phyloP scores from a whole-genome alignment of 2,329 filamentous ascomycete genomes.

The Ceratocystis smalleyi region DNA sequence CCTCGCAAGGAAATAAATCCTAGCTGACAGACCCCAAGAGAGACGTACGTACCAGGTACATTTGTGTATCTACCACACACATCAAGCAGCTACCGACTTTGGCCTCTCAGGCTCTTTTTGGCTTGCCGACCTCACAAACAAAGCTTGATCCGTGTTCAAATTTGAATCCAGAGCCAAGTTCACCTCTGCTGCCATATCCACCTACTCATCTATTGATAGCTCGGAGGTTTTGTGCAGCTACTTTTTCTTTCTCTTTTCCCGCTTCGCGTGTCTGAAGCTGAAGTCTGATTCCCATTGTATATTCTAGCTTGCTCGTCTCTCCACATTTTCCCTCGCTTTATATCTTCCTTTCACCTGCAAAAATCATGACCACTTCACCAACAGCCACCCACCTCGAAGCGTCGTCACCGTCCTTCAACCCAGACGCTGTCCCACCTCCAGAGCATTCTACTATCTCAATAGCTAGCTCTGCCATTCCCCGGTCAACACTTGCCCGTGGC shows the following conservation, averaged over 20 bases:
- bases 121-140: background rate
- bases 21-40: background rate
- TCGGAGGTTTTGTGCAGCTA: background rate
- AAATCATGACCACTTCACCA: background rate
- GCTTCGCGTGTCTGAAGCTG: background rate
- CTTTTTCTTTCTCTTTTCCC: background rate
- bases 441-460: background rate
- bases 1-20: background rate
- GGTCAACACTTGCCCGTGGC: background rate
- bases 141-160: background rate
- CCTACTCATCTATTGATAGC: background rate
- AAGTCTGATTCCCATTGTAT: background rate
- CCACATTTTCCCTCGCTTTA: background rate
- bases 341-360: background rate
- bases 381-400: background rate
- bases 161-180: background rate
- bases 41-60: background rate
- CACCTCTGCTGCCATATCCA: background rate
- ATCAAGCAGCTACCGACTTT: background rate
- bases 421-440: background rate
- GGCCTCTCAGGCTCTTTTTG: background rate
- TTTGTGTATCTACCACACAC: background rate
- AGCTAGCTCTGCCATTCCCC: slow-evolving; percentile 3
- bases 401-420: background rate
- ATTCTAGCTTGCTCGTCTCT: background rate